Percentiles rank a stretch among this genome's conserved stretches.
phyloP scores from a whole-genome alignment of 768 basidiomycete genomes.

The Pulveroboletus sp. region DNA sequence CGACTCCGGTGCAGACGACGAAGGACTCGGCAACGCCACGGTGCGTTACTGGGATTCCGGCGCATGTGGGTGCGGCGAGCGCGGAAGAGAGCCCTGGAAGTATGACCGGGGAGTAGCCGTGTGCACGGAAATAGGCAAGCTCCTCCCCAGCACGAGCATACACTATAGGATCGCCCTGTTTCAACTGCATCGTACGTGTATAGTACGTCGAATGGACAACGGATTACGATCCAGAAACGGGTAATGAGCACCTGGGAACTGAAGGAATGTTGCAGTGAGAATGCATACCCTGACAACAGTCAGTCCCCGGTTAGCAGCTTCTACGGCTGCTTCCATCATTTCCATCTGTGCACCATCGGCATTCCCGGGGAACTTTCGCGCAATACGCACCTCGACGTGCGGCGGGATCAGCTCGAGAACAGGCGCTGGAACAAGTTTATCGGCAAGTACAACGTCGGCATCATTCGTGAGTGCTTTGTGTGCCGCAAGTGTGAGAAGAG shows the following conservation, averaged over 20 bases:
- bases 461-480: constrained; percentile 72
- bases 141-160: constrained; percentile 96
- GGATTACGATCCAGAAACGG: neutral
- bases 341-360: constrained; percentile 92
- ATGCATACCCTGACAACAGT: constrained; percentile 78
- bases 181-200: constrained; percentile 49
- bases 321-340: constrained; percentile 89
- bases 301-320: constrained; percentile 72
- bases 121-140: constrained; percentile 82
- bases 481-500: constrained; percentile 84
- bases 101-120: constrained; percentile 78
- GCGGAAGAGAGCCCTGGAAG: constrained; percentile 90
- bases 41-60: constrained; percentile 91
- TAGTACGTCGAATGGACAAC: neutral
- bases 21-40: constrained; percentile 90
- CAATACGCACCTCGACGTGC: constrained; percentile 73
- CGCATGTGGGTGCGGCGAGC: constrained; percentile 84
- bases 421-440: constrained; percentile 90
- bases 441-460: constrained; percentile 87
- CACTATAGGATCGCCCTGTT: constrained; percentile 95
- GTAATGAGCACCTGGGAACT: neutral
- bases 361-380: constrained; percentile 96
- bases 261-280: neutral
- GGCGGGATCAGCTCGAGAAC: constrained; percentile 82
- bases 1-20: constrained; percentile 91